A percentile compares a stretch with the other conserved stretches of the same genome.
Conservation (phyloP, 1,284 basidiomycete species). For the Cerioporus squamosus region DNA sequence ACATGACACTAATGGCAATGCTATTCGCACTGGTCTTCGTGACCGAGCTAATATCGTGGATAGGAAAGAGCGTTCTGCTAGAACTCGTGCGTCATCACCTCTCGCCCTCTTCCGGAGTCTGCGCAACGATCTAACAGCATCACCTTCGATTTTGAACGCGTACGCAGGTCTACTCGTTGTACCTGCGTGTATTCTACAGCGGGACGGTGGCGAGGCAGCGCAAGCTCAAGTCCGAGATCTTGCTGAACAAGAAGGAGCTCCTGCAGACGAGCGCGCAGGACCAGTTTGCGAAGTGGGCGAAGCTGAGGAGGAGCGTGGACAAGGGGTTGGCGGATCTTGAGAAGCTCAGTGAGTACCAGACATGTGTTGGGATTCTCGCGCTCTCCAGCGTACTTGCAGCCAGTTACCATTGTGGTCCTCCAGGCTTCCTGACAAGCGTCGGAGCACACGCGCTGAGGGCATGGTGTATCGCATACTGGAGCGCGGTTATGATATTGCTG, state of each 20-base stretch:
- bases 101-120: background rate
- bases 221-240: constrained; percentile 76
- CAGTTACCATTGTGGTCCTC: no score
- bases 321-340: constrained; percentile 95
- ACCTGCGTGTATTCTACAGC: constrained; percentile 69
- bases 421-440: background rate
- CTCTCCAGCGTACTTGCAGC: no score
- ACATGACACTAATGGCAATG: constrained; percentile 78
- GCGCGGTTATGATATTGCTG: no score
- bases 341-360: constrained; percentile 75
- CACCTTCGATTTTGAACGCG: no score
- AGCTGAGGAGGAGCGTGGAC: constrained; percentile 88
- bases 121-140: background rate
- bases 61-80: constrained; percentile 84
- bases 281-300: constrained; percentile 99
- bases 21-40: constrained; percentile 84
- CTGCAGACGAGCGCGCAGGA: constrained; percentile 93
- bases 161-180: constrained; percentile 64
- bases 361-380: no score
- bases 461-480: no score
- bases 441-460: background rate
- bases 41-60: constrained; percentile 85
- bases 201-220: constrained; percentile 59
- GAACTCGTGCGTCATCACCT: constrained; percentile 62
- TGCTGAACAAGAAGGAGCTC: constrained; percentile 85